Percentiles rank a stretch among this genome's conserved stretches.
phyloP scores from a whole-genome alignment of 352 stramenopile genomes.

The Globisporangium alternatum region DNA sequence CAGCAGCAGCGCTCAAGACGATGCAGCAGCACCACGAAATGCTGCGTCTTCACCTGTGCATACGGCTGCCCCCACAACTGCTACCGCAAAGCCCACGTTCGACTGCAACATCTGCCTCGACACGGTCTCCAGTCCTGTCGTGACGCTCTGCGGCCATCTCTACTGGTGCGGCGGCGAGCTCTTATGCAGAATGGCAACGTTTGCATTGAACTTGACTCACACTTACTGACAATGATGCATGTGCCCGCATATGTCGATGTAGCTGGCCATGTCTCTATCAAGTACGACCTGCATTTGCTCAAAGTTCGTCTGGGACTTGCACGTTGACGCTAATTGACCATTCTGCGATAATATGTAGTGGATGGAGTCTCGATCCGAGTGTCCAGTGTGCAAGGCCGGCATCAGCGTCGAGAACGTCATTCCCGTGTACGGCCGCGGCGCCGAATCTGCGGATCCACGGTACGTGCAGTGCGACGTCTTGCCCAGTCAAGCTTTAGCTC shows the following conservation, averaged over 20 bases:
- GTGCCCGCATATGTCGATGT: neutral
- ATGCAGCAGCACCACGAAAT: neutral
- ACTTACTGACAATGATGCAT: neutral
- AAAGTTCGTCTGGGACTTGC: neutral
- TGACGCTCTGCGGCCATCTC: constrained; percentile 89
- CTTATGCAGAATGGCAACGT: neutral
- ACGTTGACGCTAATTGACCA: neutral
- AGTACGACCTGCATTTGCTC: constrained; percentile 22
- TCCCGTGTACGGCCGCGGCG: constrained; percentile 78
- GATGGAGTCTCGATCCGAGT: constrained; percentile 81
- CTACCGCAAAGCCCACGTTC: constrained; percentile 34
- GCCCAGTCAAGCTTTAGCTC: neutral
- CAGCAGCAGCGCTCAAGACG: neutral
- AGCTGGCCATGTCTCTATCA: constrained; percentile 87
- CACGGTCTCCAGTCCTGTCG: constrained; percentile 78
- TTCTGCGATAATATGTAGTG: constrained; percentile 31
- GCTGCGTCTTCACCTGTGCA: neutral
- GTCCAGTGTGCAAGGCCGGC: constrained; percentile 89
- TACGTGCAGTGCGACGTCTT: constrained; percentile 6
- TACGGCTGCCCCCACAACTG: neutral
- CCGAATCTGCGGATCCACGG: constrained; percentile 68
- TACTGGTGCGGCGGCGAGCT: constrained; percentile 62
- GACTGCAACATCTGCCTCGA: constrained; percentile 92
- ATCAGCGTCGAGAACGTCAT: constrained; percentile 89
- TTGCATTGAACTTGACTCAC: neutral